Evolutionary conservation across 2,329 filamentous ascomycete genomes (phyloP).

Genomic region (Tolypocladium ophioglossoides): DNA sequence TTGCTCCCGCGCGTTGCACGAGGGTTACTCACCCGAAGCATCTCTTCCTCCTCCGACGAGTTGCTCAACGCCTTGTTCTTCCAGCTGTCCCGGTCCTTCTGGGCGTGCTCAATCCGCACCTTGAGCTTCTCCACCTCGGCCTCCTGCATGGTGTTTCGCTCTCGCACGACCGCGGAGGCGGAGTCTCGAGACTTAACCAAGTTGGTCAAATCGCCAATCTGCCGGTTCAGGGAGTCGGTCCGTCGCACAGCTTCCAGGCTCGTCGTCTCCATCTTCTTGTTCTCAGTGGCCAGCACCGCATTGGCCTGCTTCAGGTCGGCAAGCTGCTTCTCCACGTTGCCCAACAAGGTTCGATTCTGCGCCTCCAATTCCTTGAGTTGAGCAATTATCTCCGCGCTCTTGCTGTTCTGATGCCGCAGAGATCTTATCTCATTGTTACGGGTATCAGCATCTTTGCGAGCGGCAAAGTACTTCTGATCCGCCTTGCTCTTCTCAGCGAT

Average conservation of each 20-base stretch:
- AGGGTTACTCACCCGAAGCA: conserved; percentile 62
- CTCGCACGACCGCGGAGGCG: conserved; percentile 36
- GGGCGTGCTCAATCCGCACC: conserved; percentile 63
- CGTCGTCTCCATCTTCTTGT: conserved; percentile 64
- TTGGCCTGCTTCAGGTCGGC: conserved; percentile 74
- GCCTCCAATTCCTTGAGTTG: conserved; percentile 86
- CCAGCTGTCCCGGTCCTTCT: conserved; percentile 78
- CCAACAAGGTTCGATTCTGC: conserved; percentile 62
- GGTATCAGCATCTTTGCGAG: conserved; percentile 87
- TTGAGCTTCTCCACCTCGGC: conserved; percentile 72
- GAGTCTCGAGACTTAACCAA: conserved; percentile 68
- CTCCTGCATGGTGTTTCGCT: conserved; percentile 52
- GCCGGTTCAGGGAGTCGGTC: conserved; percentile 61
- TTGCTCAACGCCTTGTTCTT: conserved; percentile 75
- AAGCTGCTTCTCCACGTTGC: conserved; percentile 85
- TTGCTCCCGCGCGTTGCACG: not conserved
- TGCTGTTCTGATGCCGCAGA: conserved; percentile 71
- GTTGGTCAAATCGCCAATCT: conserved; percentile 66
- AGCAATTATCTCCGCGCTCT: conserved; percentile 87
- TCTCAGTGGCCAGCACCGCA: conserved; percentile 57
- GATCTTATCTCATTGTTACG: conserved; percentile 70
- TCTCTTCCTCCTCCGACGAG: conserved; percentile 71
- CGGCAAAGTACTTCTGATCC: conserved; percentile 95
- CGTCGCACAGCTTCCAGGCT: conserved; percentile 59
- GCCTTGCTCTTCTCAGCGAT: conserved; percentile 89